Percentiles rank a stretch among this genome's conserved stretches.
phyloP scores from a whole-genome alignment of 1,284 basidiomycete genomes.

The Apiotrichum akiyoshidainum region DNA sequence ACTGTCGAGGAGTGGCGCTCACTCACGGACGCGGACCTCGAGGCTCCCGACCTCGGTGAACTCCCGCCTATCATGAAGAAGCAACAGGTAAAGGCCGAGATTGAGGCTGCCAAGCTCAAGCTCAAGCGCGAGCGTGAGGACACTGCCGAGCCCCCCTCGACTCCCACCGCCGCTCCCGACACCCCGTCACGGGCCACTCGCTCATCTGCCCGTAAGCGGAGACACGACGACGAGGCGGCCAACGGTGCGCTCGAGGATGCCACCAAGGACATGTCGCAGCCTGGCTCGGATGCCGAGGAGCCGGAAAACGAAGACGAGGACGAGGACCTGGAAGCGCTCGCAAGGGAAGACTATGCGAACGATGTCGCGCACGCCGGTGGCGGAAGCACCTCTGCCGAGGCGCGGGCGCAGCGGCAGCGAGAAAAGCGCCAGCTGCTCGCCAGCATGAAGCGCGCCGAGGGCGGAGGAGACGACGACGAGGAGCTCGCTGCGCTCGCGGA shows the following conservation, averaged over 20 bases:
- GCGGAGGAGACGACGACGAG: constrained; percentile 21
- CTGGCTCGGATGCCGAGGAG: not conserved
- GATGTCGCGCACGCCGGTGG: constrained; percentile 18
- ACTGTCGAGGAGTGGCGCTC: constrained; percentile 90
- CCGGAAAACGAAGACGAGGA: constrained; percentile 3
- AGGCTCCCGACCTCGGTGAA: constrained; percentile 41
- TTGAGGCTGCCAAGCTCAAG: constrained; percentile 14
- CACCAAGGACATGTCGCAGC: not conserved
- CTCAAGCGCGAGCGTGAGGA: constrained; percentile 24
- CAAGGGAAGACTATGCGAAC: constrained; percentile 19
- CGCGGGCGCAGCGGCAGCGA: constrained; percentile 7
- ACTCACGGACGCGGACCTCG: constrained; percentile 61
- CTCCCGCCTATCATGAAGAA: constrained; percentile 41
- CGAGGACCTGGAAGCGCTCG: not conserved
- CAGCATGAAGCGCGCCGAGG: constrained; percentile 9
- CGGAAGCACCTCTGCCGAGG: constrained; percentile 15
- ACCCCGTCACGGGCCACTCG: constrained; percentile 31
- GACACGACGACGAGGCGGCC: constrained; percentile 6
- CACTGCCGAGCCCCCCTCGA: not conserved
- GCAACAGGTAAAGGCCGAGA: constrained; percentile 34
- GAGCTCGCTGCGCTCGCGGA: constrained; percentile 23
- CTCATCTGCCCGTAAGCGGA: not conserved
- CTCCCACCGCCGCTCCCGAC: not conserved
- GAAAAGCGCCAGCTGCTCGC: constrained; percentile 18
- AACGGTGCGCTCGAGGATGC: constrained; percentile 3